Base-by-base conservation (phyloP, 495 filamentous ascomycete genomes). In the Amorphotheca resinae region DNA sequence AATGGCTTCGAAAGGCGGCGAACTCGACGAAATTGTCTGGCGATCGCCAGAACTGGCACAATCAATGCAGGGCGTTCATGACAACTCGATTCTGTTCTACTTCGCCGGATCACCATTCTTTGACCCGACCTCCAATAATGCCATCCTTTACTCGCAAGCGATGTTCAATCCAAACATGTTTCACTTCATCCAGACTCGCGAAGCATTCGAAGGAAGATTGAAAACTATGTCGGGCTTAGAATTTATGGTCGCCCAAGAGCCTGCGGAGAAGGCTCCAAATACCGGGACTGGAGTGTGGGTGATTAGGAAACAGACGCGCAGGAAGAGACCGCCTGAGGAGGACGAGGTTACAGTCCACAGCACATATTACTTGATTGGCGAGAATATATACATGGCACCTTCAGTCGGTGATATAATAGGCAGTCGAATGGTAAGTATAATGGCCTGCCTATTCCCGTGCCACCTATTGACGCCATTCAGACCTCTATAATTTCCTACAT, bases 31-130 rank as follows among this genome's bases (percentile, higher is more conserved):
- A 62, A 83, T 84, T 46, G 73, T 79, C 63, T 89, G 82, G 81
- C 70, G 70, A 39, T 69, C 70, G 21, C 77, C 77, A 18, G 64
- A 64, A 26, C 62, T 73, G 33, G 72, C 72, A 15, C 72, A 77
- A 52, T 66, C 67, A 57, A 76, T 81, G 68, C 51, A 57, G 16
- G 70, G 70, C 43, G 64, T 79, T 25, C 73, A 78, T 51, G 64
- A 62, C 14, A 79, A 79, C 54, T 66, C 64, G 68, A 79, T 95
- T 22, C 80, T 93, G 37, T 86, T 79, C 62, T 98, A 98, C 61
- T 95, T 98, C 58, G 73, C 77, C 37, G 64, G 81, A 48, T 94
- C 86, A 2, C 85, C 87, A 0, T 98, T 95, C 68, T 96, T 84
- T 60, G 91, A 98, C 55, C 67, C 64, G 18, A 87, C 79, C 7